Percentiles rank a stretch among this genome's conserved stretches.
Conservation (phyloP, 1,284 basidiomycete genomes). For the Moesziomyces parantarcticus region DNA sequence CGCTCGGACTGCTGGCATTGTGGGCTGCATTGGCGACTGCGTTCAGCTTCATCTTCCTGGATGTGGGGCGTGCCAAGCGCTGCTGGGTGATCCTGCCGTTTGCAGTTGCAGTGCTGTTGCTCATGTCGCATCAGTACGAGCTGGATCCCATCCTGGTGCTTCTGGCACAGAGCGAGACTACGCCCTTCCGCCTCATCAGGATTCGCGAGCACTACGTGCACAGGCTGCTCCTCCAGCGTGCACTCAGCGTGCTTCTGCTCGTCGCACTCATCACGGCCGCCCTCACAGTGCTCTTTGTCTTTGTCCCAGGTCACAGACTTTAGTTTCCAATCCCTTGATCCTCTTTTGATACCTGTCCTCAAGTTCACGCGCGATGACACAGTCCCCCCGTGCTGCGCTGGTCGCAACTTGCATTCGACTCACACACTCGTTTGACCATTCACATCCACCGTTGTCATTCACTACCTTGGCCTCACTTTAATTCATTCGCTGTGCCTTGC, state of each 20-base stretch:
- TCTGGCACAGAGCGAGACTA: slow-evolving; percentile 68
- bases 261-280: slow-evolving; percentile 78
- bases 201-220: slow-evolving; percentile 92
- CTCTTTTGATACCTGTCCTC: not conserved
- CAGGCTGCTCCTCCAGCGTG: slow-evolving; percentile 85
- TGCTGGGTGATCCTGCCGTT: slow-evolving; percentile 98
- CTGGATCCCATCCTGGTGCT: slow-evolving; percentile 82
- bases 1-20: slow-evolving; percentile 83
- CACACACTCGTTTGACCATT: not conserved
- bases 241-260: slow-evolving; percentile 79
- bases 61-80: slow-evolving; percentile 86
- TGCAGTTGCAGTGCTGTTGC: slow-evolving; percentile 85
- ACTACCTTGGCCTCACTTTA: not conserved
- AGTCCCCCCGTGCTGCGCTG: not conserved
- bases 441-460: not conserved
- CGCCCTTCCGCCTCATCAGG: slow-evolving; percentile 87
- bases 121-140: slow-evolving; percentile 94
- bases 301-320: slow-evolving; percentile 87
- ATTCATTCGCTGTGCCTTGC: not conserved
- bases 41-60: slow-evolving; percentile 92
- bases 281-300: slow-evolving; percentile 88
- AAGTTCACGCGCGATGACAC: not conserved
- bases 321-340: slow-evolving; percentile 62
- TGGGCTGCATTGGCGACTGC: slow-evolving; percentile 91
- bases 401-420: too few species aligned